These are phyloP conservation scores for Gaultheria prostrata DNA, from an alignment of 148 eudicot genomes.

Conservation along the genomic window DNA sequence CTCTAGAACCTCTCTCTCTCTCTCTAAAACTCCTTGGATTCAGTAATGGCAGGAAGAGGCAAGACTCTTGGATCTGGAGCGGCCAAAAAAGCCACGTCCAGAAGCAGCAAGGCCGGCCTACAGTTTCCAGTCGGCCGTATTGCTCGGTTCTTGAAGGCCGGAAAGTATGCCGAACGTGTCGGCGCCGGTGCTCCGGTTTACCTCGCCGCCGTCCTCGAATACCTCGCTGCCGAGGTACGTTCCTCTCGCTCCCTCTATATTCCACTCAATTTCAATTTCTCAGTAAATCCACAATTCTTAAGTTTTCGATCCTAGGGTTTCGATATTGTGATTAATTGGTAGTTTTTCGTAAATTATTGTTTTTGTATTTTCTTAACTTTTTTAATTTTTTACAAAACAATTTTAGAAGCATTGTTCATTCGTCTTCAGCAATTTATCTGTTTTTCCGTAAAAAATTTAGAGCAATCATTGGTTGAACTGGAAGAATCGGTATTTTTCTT, in stretches of 20 bases:
- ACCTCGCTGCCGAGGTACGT: not conserved
- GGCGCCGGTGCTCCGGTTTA: conserved; percentile 6
- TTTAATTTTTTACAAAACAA: too few relatives aligned
- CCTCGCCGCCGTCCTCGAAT: conserved; percentile 3
- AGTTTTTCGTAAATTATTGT: not conserved
- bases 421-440: too few relatives aligned
- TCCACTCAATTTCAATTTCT: conserved; percentile 2
- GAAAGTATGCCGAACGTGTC: conserved; percentile 6
- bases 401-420: too few relatives aligned
- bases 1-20: too few relatives aligned
- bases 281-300: not conserved
- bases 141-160: conserved; percentile 3
- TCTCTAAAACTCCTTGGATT: too few relatives aligned
- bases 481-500: too few relatives aligned
- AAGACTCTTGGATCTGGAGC: conserved; percentile 9
- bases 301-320: not conserved
- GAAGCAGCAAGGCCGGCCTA: conserved; percentile 9
- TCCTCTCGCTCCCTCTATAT: not conserved
- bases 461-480: too few relatives aligned
- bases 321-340: not conserved
- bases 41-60: not conserved
- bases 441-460: too few relatives aligned
- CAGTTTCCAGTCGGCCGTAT: conserved; percentile 5
- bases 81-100: conserved; percentile 3
- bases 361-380: not conserved